Evolutionary conservation across 208 protist genomes (phyloP), one percentile per base, ranked within the genome.

Genomic region (Wallacemonas sp.): DNA sequence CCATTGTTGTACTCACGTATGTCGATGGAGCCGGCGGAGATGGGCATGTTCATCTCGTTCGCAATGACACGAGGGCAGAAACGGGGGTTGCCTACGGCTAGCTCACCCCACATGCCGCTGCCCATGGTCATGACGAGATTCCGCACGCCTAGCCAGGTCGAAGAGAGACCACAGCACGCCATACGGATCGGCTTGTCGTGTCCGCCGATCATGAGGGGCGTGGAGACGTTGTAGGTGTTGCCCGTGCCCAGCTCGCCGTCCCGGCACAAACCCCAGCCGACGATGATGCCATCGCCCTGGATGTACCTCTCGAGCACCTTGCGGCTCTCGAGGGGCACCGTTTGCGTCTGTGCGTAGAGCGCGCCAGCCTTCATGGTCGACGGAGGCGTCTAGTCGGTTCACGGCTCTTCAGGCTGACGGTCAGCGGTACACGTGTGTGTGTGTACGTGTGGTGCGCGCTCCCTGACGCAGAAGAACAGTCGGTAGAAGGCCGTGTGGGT

Each of bases 111-210:
- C 66, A 78, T 80, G 21, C 81, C 83, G 29, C 79, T 78, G 21
- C 88, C 88, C 83, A 91, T 91, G 26, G 81, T 83, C 65, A 85
- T 73, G 27, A 91, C 46, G n/a, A 79, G 68, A 55, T 78, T 83
- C 30, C 68, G 81, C 36, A 77, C 61, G 17, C 83, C 83, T 0
- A 92, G 78, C 80, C 83, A 91, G 1, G 86, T 70, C 5, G 87
- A 91, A 1, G 83, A 83, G 8, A 85, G 68, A 32, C 70, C 74
- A 26, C 73, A 71, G 73, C 87, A 93, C 13, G 76, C 83, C 53
- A 89, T 85, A 19, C 82, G 78, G 17, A 93, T 62, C 17, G 81
- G 76, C 59, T 93, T 93, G 59, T 90, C 84, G 42, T 72, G 73
- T 0, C 83, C 83, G 29, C 83, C 73, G 63, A 93, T 81, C 71